phyloP scores from a whole-genome alignment of 2,329 filamentous ascomycete genomes.

The Phyllosticta paracitricarpa region DNA sequence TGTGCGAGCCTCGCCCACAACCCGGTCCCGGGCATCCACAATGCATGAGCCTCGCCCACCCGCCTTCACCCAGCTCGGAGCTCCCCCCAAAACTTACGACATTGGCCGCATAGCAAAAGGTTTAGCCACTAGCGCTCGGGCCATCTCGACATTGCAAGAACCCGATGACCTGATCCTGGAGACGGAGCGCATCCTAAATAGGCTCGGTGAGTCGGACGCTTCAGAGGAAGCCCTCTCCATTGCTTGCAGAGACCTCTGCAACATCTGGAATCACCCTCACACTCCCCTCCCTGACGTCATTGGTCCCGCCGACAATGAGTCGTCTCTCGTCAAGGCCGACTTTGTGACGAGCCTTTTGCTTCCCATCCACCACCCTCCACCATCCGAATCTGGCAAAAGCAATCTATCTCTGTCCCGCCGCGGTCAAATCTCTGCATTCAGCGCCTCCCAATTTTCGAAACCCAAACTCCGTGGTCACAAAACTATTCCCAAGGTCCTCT shows the following conservation, averaged over 20 bases:
- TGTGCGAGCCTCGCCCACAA: slow-evolving; percentile 14
- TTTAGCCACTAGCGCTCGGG: slow-evolving; percentile 47
- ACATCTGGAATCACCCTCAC: slow-evolving; percentile 50
- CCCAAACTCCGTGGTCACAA: slow-evolving; percentile 15
- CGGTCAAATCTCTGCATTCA: slow-evolving; percentile 19
- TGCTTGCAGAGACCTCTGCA: slow-evolving; percentile 21
- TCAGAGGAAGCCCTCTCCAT: slow-evolving; percentile 20
- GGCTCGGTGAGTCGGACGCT: slow-evolving; percentile 24
- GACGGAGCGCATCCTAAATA: slow-evolving; percentile 59
- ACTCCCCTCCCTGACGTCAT: slow-evolving; percentile 11
- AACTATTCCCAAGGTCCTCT: slow-evolving; percentile 64
- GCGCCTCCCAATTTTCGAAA: slow-evolving; percentile 14
- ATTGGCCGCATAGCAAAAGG: slow-evolving; percentile 65
- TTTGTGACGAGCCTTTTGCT: slow-evolving; percentile 72
- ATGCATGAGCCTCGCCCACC: slow-evolving; percentile 14
- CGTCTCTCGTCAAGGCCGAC: slow-evolving; percentile 61
- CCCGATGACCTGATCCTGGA: slow-evolving; percentile 60
- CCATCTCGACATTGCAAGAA: slow-evolving; percentile 54
- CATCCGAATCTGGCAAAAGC: slow-evolving; percentile 19
- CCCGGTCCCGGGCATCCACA: slow-evolving; percentile 15
- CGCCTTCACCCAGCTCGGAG: slow-evolving; percentile 2
- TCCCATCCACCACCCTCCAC: slow-evolving; percentile 62
- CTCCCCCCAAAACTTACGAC: slow-evolving; percentile 44
- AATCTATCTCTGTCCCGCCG: slow-evolving; percentile 14
- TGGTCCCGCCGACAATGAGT: slow-evolving; percentile 37